phyloP scores from a whole-genome alignment of 1,284 basidiomycete species.

The Trametes versicolor region DNA sequence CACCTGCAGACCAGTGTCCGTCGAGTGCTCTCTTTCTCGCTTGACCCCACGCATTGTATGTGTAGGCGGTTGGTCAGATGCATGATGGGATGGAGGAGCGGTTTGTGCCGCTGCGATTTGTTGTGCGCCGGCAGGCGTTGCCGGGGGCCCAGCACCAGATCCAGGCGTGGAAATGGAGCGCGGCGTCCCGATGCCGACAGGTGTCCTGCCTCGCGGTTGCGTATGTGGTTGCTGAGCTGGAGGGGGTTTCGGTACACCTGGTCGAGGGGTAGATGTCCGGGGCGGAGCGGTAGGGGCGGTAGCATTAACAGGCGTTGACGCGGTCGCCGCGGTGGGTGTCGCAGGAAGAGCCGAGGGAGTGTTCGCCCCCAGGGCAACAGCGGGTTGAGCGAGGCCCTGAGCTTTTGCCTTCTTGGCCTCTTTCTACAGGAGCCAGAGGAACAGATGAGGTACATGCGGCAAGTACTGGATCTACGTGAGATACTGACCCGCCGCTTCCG shows the following conservation, averaged over 20 bases:
- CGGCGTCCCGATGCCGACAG: constrained; percentile 46
- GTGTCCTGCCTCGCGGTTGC: constrained; percentile 48
- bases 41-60: constrained; percentile 57
- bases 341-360: constrained; percentile 44
- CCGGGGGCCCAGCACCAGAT: constrained; percentile 19
- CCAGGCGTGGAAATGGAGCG: constrained; percentile 49
- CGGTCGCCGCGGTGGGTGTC: constrained; percentile 36
- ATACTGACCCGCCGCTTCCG: constrained; percentile 76
- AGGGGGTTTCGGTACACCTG: constrained; percentile 27
- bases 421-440: constrained; percentile 56
- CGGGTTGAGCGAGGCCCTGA: constrained; percentile 44
- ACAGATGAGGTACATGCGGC: constrained; percentile 29
- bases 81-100: constrained; percentile 13
- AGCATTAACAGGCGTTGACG: constrained; percentile 28
- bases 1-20: constrained; percentile 32
- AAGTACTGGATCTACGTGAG: constrained; percentile 13
- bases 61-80: constrained; percentile 32
- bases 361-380: constrained; percentile 36
- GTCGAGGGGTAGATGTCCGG: constrained; percentile 43
- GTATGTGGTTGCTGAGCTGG: constrained; percentile 28
- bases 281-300: constrained; percentile 29
- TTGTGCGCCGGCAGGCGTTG: constrained; percentile 26
- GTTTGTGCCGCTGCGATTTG: constrained; percentile 24
- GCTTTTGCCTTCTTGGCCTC: constrained; percentile 73
- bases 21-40: constrained; percentile 46